Base-by-base conservation (phyloP, 371 early-diverging fungal species). In the Basidiobolus heterosporus region DNA sequence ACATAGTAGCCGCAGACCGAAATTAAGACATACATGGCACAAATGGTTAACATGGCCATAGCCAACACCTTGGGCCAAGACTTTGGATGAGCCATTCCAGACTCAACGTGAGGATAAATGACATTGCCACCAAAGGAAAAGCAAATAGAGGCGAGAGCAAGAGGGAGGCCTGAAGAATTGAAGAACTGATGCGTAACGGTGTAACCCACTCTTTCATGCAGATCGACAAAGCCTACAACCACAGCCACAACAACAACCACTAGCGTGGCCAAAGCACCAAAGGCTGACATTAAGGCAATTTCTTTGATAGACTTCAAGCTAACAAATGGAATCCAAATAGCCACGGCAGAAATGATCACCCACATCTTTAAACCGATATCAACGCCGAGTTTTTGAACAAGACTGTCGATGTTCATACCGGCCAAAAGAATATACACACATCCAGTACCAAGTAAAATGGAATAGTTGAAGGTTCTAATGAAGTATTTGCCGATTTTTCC, bases 81-180 rank as follows among this genome's bases (percentile, higher is more conserved):
- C 48, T 68, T 62, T 46, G 86, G 90, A 17, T 73, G 55, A 51
- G 70, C 67, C 88, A 92, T 86, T 16, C 85, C 79, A 72, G 77
- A 19, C 66, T 62, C 36, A 70, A 73, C 11, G 67, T 59, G 45
- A 73, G 70, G 41, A 58, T 80, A 86, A 42, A 85, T 73, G 17
- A 80, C 72, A 54, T 84, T 86, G 39, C 85, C 87, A 48, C 87
- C 84, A 48, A 78, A 86, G 54, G 75, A 71, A 58, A 83, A 82
- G 44, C 78, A 81, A 46, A 70, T 67, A 76, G 86, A 81, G 14
- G 84, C 49, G 9, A 57, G 39, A 36, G 53, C 42, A 9, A 45
- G 21, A 18, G 57, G 49, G 14, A 57, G 62, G 45, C 74, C 67
- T 15, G 63, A 51, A 59, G 66, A 66, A 36, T 70, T 66, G 38